Conservation (phyloP, 2,329 filamentous ascomycete species). For the Aureobasidium lini region DNA sequence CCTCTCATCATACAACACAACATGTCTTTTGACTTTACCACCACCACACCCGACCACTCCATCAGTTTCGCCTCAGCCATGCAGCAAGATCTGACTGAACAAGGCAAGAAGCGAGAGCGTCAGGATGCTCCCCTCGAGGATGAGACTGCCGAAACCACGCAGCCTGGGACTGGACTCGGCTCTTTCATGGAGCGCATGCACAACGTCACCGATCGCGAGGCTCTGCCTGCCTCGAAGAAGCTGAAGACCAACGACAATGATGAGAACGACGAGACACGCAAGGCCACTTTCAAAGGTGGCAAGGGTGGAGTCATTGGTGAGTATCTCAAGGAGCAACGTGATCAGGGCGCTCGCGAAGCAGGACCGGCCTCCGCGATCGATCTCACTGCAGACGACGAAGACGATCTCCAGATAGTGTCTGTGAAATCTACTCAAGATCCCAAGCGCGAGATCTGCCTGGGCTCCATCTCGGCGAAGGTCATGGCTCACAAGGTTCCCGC, state of each 20-base stretch:
- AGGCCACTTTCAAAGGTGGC: conserved; percentile 37
- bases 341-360: conserved; percentile 33
- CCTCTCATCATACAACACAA: no score
- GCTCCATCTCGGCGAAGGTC: conserved; percentile 15
- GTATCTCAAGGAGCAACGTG: conserved; percentile 56
- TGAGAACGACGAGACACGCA: conserved; percentile 33
- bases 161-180: conserved; percentile 31
- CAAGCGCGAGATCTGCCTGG: conserved; percentile 16
- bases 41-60: no score
- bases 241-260: neutral
- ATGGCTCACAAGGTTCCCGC: conserved; percentile 16
- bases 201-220: conserved; percentile 61
- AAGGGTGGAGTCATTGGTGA: conserved; percentile 51
- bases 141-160: conserved; percentile 9
- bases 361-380: conserved; percentile 31
- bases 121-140: neutral
- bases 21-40: no score
- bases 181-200: conserved; percentile 69
- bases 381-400: conserved; percentile 42
- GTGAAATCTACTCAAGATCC: conserved; percentile 10
- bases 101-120: neutral
- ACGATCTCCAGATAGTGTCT: conserved; percentile 21
- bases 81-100: neutral
- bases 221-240: conserved; percentile 38
- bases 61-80: no score